Conservation (phyloP, 768 basidiomycete genomes). For the Floccularia luteovirens region DNA sequence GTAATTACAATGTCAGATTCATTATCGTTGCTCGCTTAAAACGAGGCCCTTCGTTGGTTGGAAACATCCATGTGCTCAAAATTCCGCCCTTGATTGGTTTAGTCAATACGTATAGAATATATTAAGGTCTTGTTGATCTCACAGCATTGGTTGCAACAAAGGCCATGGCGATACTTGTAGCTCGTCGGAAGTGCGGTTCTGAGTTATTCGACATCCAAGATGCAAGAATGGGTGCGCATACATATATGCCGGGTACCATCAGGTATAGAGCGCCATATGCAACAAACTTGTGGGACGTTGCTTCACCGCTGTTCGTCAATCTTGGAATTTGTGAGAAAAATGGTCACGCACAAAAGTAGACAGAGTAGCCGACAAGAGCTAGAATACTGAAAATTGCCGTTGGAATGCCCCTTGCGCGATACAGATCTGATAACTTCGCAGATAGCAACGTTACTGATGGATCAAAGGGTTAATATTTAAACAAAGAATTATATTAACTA, state of each 20-base stretch:
- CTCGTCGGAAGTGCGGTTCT: conserved; percentile 26
- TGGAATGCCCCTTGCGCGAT: conserved; percentile 17
- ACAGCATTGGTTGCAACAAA: conserved; percentile 27
- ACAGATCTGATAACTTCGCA: conserved; percentile 18
- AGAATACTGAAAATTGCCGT: conserved; percentile 13
- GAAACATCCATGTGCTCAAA: conserved; percentile 30
- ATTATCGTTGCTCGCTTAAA: conserved; percentile 28
- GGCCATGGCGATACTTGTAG: conserved; percentile 24
- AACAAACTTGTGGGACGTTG: conserved; percentile 13
- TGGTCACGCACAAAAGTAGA: conserved; percentile 18
- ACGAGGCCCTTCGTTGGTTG: conserved; percentile 26
- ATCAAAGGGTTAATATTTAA: not conserved
- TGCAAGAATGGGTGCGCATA: conserved; percentile 16
- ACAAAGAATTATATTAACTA: not conserved
- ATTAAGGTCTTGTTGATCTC: conserved; percentile 3
- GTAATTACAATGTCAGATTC: conserved; percentile 25
- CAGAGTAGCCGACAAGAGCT: conserved; percentile 19
- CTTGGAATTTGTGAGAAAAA: not conserved
- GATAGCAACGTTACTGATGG: conserved; percentile 16
- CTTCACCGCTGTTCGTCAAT: conserved; percentile 8
- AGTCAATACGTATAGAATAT: not conserved
- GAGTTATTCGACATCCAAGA: conserved; percentile 32
- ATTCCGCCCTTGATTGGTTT: conserved; percentile 22
- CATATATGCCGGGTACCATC: conserved; percentile 25
- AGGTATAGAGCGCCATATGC: conserved; percentile 26